Evolutionary conservation across 257 asterid species (phyloP).

Genomic region (Solanum pimpinellifolium): DNA sequence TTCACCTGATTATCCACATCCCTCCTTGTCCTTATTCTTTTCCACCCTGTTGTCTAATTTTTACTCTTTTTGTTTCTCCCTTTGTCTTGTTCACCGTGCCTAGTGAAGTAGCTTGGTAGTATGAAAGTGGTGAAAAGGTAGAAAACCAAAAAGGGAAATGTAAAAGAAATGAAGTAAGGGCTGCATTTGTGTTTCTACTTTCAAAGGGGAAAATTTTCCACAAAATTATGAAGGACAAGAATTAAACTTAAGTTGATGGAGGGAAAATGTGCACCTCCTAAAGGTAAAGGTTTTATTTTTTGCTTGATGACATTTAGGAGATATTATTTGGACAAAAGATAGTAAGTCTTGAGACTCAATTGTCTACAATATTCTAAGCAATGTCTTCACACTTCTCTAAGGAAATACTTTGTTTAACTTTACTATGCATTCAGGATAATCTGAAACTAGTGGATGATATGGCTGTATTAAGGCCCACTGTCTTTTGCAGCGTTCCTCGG

Average conservation of each 20-base stretch:
- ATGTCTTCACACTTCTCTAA: neutral
- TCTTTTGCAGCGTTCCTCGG: conserved; percentile 92
- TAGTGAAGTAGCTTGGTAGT: neutral
- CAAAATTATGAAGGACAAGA: neutral
- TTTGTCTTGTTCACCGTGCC: neutral
- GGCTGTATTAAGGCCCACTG: conserved; percentile 77
- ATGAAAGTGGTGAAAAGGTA: neutral
- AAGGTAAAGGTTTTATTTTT: neutral
- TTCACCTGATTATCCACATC: neutral
- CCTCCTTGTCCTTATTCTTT: neutral
- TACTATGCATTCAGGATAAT: conserved; percentile 39
- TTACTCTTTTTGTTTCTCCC: neutral
- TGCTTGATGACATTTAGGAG: neutral
- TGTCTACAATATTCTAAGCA: neutral
- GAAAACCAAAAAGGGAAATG: neutral
- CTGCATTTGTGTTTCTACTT: neutral
- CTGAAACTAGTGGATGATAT: conserved; percentile 85
- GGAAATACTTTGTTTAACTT: neutral
- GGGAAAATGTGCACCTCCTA: neutral
- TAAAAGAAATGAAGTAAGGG: neutral
- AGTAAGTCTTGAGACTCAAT: neutral
- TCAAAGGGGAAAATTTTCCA: neutral
- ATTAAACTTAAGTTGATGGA: neutral
- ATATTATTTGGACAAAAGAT: neutral
- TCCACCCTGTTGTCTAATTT: neutral